These are phyloP conservation scores for Drechslerella stenobrocha DNA, from an alignment of 2,329 filamentous ascomycete genomes.

Conservation along the genomic window DNA sequence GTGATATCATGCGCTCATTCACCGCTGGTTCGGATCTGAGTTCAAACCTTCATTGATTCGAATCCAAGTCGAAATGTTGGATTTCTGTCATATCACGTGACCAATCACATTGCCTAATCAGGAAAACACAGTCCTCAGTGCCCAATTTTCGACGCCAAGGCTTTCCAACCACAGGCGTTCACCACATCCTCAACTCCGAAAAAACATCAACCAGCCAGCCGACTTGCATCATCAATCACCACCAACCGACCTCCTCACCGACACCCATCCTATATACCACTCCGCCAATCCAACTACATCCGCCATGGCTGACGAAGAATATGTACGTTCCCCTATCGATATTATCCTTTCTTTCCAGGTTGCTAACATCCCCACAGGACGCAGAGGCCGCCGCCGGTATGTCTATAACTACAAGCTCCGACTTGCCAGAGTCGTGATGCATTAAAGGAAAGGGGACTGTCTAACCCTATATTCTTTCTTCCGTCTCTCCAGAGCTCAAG, in stretches of 20 bases:
- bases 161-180: constrained; percentile 52
- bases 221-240: constrained; percentile 53
- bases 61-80: not conserved
- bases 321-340: constrained; percentile 77
- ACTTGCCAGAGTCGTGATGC: constrained; percentile 12
- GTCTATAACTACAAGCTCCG: constrained; percentile 30
- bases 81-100: constrained; percentile 41
- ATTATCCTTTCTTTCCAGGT: no score
- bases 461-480: constrained; percentile 50
- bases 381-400: constrained; percentile 53
- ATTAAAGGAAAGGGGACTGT: constrained; percentile 50
- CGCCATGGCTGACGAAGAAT: constrained; percentile 81
- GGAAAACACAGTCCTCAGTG: constrained; percentile 44
- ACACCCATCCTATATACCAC: constrained; percentile 55
- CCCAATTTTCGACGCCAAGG: constrained; percentile 33
- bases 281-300: constrained; percentile 55
- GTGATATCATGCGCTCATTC: no score
- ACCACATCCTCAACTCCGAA: constrained; percentile 58
- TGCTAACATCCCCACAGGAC: constrained; percentile 50
- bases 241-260: constrained; percentile 53
- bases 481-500: constrained; percentile 76
- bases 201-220: constrained; percentile 53
- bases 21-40: no score
- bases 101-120: constrained; percentile 21
- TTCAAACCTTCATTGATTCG: no score